These are phyloP conservation scores for Dactylis glomerata DNA, from an alignment of 176 grass and related monocot species.

Conservation along the genomic window DNA sequence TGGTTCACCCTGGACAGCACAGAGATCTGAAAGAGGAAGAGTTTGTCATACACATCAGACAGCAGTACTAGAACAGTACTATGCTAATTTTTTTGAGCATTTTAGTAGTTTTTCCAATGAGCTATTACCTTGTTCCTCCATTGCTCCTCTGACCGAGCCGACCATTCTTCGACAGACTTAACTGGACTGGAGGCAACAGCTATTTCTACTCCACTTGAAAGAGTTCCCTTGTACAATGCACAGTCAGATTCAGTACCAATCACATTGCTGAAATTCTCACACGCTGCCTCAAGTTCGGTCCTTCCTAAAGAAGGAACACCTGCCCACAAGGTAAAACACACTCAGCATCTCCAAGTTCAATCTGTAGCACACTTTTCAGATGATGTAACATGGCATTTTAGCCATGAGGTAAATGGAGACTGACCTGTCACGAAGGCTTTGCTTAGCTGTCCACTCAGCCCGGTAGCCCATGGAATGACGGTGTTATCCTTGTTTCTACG, in stretches of 20 bases:
- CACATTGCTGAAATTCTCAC: conserved; percentile 82
- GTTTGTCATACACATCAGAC: neutral
- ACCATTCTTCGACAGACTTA: conserved; percentile 43
- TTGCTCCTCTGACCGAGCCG: conserved; percentile 37
- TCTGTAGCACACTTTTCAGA: neutral
- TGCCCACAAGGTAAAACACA: conserved; percentile 5
- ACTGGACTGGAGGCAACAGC: conserved; percentile 59
- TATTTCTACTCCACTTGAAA: conserved; percentile 84
- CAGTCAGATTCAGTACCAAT: conserved; percentile 45
- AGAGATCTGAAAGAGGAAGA: conserved; percentile 50
- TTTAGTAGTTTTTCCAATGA: neutral
- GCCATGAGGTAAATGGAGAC: neutral
- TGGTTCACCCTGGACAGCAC: conserved; percentile 81
- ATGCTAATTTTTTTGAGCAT: neutral
- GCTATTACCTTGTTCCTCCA: conserved; percentile 62
- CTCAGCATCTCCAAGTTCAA: conserved; percentile 6
- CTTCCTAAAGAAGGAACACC: conserved; percentile 62
- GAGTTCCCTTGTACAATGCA: conserved; percentile 69
- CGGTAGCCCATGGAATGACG: conserved; percentile 63
- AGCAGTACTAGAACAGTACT: neutral
- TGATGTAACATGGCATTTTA: neutral
- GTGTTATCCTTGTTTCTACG: conserved; percentile 47
- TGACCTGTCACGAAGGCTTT: conserved; percentile 69
- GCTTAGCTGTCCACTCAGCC: conserved; percentile 56
- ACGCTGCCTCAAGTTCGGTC: conserved; percentile 61